phyloP scores from a whole-genome alignment of 495 filamentous ascomycete species.

The Penicillium dipodomyicola region DNA sequence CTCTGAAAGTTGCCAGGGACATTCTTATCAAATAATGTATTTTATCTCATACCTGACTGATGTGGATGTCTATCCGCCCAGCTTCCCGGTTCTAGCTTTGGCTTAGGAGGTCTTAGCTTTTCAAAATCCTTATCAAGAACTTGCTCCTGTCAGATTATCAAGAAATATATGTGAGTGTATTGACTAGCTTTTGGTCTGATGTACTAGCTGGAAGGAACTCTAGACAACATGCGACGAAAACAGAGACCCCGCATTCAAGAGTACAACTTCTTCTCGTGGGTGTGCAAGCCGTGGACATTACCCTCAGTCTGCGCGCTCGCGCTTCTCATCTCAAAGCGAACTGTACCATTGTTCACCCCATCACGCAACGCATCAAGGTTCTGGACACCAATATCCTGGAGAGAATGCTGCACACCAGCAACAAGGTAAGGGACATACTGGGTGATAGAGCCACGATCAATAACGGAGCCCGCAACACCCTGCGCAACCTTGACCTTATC shows the following conservation, averaged over 20 bases:
- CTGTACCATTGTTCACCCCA: conserved; percentile 68
- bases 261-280: conserved; percentile 99
- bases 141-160: too few species aligned
- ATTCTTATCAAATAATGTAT: too few species aligned
- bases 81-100: too few species aligned
- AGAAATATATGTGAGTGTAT: too few species aligned
- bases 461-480: conserved; percentile 77
- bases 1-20: too few species aligned
- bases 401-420: conserved; percentile 91
- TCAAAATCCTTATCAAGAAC: too few species aligned
- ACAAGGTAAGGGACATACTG: conserved; percentile 96
- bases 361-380: conserved; percentile 74
- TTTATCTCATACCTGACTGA: too few species aligned
- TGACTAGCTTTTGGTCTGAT: too few species aligned
- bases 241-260: conserved; percentile 33
- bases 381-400: conserved; percentile 90
- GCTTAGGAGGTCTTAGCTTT: too few species aligned
- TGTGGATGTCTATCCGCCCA: too few species aligned
- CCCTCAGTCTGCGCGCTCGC: conserved; percentile 94
- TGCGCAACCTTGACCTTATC: conserved; percentile 92
- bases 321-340: conserved; percentile 91
- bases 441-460: conserved; percentile 74
- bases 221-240: neutral
- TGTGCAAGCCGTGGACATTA: conserved; percentile 92
- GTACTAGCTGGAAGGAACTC: neutral